Base-by-base conservation (phyloP, 202 grass and related monocot species). In the Dendrocalamus latiflorus region DNA sequence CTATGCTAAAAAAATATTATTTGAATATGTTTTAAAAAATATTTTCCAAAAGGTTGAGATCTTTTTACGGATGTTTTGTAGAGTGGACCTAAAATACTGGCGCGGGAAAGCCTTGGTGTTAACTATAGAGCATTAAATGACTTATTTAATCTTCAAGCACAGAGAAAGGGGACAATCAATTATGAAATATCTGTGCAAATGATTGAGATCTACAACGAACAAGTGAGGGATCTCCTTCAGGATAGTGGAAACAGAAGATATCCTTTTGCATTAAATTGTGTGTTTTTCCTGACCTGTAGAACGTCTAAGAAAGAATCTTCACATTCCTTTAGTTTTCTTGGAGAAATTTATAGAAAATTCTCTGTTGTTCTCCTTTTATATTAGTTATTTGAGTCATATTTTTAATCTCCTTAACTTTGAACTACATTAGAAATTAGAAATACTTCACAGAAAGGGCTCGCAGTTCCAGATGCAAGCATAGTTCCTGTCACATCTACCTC, bases 191-290 rank as follows among this genome's bases (percentile, higher is more conserved):
- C 80, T 79, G 96, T 95, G 33, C 96, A 98, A 67, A 98, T 95
- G 93, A 95, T 98, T 74, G 96, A 98, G 87, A 98, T 98, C 75
- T 98, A n/a, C n/a, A n/a, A n/a, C n/a, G n/a, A n/a, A n/a, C n/a
- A n/a, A n/a, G n/a, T n/a, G n/a, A n/a, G n/a, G n/a, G 95, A 98
- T 81, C 91, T 98, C 42, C 95, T 98, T 91, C 88, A 90, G 28
- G 88, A 86, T 71, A 89, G 59, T 79, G 91, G 90, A 80, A 91
- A 85, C 22, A 89, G 83, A 86, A 98, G 61, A 98, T 98, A 98
- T 98, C 96, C 94, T 93, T 98, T 82, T 68, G 55, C 36, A 68
- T 47, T 63, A 48, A 51, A 10, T 62, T 85, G 33, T 34, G 20
- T 34, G 8, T 78, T 74, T 33, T 73, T 74, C 47, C 14, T 48